These are phyloP conservation scores for Tricholoma matsutake DNA, from an alignment of 768 basidiomycete species.

Conservation along the genomic window DNA sequence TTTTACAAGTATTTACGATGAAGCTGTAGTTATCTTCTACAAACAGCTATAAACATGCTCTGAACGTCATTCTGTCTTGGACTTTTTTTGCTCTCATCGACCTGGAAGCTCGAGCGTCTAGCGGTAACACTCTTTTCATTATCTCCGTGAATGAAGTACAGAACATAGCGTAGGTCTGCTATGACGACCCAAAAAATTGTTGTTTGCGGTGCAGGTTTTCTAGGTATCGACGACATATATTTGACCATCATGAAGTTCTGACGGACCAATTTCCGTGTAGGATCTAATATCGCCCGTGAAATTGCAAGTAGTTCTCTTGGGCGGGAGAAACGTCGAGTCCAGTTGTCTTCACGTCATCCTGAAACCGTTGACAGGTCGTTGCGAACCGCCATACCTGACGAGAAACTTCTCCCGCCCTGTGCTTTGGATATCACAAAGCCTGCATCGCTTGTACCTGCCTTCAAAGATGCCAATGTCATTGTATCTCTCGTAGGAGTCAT, in stretches of 20 bases:
- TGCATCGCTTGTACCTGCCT: constrained; percentile 42
- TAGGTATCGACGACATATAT: constrained; percentile 41
- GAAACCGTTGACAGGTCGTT: constrained; percentile 35
- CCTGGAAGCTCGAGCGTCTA: background rate
- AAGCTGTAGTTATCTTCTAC: background rate
- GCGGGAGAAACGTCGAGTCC: constrained; percentile 37
- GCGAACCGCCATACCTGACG: constrained; percentile 27
- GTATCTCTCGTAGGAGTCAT: constrained; percentile 72
- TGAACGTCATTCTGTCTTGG: background rate
- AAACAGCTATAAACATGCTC: constrained; percentile 2
- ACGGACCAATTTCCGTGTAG: constrained; percentile 26
- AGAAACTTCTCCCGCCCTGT: constrained; percentile 38
- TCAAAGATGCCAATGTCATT: constrained; percentile 54
- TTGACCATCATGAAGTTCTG: background rate
- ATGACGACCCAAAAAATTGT: constrained; percentile 36
- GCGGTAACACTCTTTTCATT: background rate
- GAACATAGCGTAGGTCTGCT: background rate
- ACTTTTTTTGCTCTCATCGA: background rate
- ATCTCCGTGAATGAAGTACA: background rate
- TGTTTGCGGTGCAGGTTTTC: constrained; percentile 56
- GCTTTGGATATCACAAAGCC: constrained; percentile 55
- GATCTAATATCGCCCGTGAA: constrained; percentile 56
- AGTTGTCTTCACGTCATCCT: constrained; percentile 62
- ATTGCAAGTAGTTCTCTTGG: constrained; percentile 35
- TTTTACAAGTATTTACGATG: background rate